These are phyloP conservation scores for Suillus occidentalis DNA, from an alignment of 768 basidiomycete species.

Conservation along the genomic window DNA sequence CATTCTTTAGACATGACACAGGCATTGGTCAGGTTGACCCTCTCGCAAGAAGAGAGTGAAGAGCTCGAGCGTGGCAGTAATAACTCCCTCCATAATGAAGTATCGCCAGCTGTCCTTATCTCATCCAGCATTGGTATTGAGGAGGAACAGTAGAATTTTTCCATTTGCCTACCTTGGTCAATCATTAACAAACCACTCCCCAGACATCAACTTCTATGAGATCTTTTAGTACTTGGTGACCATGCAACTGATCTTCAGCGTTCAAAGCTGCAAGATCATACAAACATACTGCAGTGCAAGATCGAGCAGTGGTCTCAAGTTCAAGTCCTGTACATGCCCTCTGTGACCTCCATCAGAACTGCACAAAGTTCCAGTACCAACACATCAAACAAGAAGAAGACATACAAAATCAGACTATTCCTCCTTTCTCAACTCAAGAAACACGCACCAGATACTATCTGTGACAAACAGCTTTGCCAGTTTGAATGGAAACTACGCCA, in stretches of 20 bases:
- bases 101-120: conserved; percentile 10
- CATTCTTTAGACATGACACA: neutral
- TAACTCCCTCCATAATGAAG: conserved; percentile 7
- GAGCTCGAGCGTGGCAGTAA: neutral
- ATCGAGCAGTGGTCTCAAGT: conserved; percentile 30
- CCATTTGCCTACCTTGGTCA: neutral
- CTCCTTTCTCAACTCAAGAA: neutral
- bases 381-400: neutral
- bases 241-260: conserved; percentile 32
- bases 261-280: conserved; percentile 28
- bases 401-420: neutral
- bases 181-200: neutral
- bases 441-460: neutral
- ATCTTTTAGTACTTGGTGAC: conserved; percentile 3
- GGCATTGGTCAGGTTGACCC: conserved; percentile 3
- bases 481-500: conserved; percentile 30
- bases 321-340: conserved; percentile 32
- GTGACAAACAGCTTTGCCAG: conserved; percentile 1
- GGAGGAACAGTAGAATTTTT: conserved; percentile 16
- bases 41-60: conserved; percentile 12
- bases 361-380: neutral
- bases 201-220: neutral
- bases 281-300: conserved; percentile 19
- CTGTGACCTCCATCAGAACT: neutral
- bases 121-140: conserved; percentile 18